Percentiles rank a stretch among this genome's conserved stretches.
Conservation (phyloP, 177 flowering plant genomes). For the Telopea speciosissima region DNA sequence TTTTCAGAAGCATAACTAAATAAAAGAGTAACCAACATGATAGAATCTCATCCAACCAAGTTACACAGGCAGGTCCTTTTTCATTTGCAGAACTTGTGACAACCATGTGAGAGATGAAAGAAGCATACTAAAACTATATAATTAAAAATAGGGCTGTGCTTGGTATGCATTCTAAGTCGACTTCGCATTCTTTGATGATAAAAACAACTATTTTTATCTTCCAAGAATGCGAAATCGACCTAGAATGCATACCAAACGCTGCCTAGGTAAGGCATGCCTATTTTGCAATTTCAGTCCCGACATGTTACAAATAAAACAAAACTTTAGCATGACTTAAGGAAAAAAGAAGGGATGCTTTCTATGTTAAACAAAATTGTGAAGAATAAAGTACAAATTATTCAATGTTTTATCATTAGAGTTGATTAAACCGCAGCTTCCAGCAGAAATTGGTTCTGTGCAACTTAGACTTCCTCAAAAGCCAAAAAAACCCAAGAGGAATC, state of each 20-base stretch:
- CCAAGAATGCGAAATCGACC: too few species aligned
- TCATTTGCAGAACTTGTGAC: neutral
- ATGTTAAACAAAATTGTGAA: neutral
- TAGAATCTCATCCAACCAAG: too few species aligned
- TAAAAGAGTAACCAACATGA: too few species aligned
- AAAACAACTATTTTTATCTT: too few species aligned
- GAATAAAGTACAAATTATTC: neutral
- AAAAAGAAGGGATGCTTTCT: neutral
- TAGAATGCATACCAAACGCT: too few species aligned
- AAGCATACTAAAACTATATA: neutral
- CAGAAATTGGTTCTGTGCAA: neutral
- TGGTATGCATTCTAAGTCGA: too few species aligned
- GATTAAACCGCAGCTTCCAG: neutral
- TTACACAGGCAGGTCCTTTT: too few species aligned
- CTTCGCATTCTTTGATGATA: too few species aligned
- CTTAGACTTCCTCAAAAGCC: neutral
- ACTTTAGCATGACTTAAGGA: neutral
- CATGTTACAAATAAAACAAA: neutral
- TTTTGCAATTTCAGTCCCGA: neutral
- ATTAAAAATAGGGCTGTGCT: too few species aligned
- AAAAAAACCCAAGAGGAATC: neutral
- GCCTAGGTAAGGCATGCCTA: neutral
- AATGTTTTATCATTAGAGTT: neutral
- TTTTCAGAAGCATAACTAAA: neutral
- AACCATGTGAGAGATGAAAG: neutral